Base-by-base conservation (phyloP, 768 basidiomycete species). In the Leccinum uliginosum region DNA sequence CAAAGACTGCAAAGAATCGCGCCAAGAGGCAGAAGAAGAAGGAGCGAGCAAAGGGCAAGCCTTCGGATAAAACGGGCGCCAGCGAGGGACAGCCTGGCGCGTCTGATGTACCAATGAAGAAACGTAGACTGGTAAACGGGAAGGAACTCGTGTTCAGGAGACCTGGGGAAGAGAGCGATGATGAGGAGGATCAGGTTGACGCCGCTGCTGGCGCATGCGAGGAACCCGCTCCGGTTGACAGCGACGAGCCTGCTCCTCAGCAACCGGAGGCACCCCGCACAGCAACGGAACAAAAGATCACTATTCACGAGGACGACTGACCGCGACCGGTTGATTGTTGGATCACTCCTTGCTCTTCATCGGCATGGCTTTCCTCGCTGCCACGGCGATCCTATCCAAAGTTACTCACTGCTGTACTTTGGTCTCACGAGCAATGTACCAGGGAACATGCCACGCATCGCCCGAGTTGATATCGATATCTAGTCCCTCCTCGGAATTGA, bases 11-110 rank as follows among this genome's bases (percentile, higher is more conserved):
- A 12, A 98, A 94, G 76, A 99, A 99, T 71, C 82, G 97, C 19
- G 90, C 91, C 15, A 98, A 91, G 71, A 77, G 97, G 46, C 90
- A 87, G 72, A 97, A 96, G 79, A 92, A 93, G 78, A 98, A 95
- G 71, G 87, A 82, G 60, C 76, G 83, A 50, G 71, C 81, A 38
- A 85, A 87, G 70, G 69, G 49, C 75, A 83, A 70, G 68, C 52
- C 46, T 47, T 65, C 56, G 54, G 67, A 64, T 51, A 68, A 73
- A 51, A 57, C 59, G 15, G 63, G 68, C 38, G 64, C 67, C 48
- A 68, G 57, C n/a, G 67, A 65, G 44, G 60, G 59, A 14, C 60
- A 65, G 17, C 60, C 59, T 48, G 60, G 62, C 48, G 60, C 67
- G 10, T 55, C 64, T 12, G 75, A 76, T 30, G 75, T 71, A 12